These are phyloP conservation scores for Stagonosporopsis vannaccii DNA, from an alignment of 2,329 filamentous ascomycete species.

Conservation along the genomic window DNA sequence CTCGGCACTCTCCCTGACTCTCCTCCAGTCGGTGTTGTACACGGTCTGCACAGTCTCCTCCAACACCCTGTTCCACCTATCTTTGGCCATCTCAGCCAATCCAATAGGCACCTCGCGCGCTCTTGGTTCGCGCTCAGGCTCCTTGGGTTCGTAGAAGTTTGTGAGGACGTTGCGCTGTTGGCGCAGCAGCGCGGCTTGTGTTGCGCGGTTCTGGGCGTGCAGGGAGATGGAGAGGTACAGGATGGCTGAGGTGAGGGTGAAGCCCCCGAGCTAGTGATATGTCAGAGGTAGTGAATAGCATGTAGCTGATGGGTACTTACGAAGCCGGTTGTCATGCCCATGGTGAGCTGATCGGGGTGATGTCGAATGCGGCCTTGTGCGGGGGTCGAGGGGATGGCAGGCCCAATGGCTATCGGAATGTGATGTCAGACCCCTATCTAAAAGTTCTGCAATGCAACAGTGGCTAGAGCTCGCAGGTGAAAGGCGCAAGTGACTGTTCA, in stretches of 20 bases:
- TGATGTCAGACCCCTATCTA: neutral
- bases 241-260: conserved; percentile 57
- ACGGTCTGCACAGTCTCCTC: conserved; percentile 53
- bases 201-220: conserved; percentile 56
- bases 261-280: conserved; percentile 55
- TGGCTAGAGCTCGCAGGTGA: neutral
- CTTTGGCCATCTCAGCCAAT: conserved; percentile 57
- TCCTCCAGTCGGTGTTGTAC: conserved; percentile 56
- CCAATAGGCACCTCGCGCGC: conserved; percentile 51
- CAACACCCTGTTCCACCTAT: conserved; percentile 58
- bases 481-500: neutral
- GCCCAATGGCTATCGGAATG: conserved; percentile 9
- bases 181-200: conserved; percentile 55
- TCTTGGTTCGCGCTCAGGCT: conserved; percentile 48
- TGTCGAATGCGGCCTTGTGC: neutral
- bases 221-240: conserved; percentile 51
- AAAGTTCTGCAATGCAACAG: too few relatives aligned
- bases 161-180: conserved; percentile 55
- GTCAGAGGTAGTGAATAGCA: conserved; percentile 9
- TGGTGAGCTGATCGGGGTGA: conserved; percentile 30
- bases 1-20: conserved; percentile 51
- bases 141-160: conserved; percentile 54
- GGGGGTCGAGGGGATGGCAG: neutral
- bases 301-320: conserved; percentile 40
- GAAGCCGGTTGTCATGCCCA: conserved; percentile 62